These are phyloP conservation scores for Phragmites australis DNA, from an alignment of 176 grass and related monocot genomes.

Conservation along the genomic window DNA sequence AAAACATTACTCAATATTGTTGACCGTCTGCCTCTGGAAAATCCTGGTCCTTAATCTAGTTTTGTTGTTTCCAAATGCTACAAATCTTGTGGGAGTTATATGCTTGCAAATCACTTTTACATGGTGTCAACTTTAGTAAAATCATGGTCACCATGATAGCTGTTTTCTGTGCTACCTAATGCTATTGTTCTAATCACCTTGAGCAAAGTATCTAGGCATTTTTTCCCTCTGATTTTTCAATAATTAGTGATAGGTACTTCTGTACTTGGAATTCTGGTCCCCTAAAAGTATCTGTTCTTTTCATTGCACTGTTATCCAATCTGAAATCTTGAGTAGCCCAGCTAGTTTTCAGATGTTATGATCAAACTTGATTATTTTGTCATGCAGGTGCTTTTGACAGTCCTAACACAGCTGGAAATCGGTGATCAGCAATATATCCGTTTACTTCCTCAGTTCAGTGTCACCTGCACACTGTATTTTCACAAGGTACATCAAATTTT, in stretches of 20 bases:
- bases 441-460: slow-evolving; percentile 83
- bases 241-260: slow-evolving; percentile 10
- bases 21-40: background rate
- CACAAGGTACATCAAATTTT: slow-evolving; percentile 66
- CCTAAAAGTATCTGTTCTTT: background rate
- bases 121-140: background rate
- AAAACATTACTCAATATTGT: background rate
- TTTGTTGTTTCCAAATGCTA: background rate
- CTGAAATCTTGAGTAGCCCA: background rate
- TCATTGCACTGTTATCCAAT: slow-evolving; percentile 1
- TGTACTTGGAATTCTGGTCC: slow-evolving; percentile 10
- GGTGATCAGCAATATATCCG: slow-evolving; percentile 80
- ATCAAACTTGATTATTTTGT: slow-evolving; percentile 23
- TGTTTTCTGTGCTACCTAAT: background rate
- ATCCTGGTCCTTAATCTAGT: background rate
- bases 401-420: slow-evolving; percentile 93
- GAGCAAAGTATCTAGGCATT: background rate
- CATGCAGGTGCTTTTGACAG: slow-evolving; percentile 78
- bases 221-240: slow-evolving; percentile 14
- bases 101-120: background rate
- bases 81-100: background rate
- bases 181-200: background rate
- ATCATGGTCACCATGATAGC: background rate
- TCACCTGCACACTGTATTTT: slow-evolving; percentile 87
- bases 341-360: slow-evolving; percentile 27